Base-by-base conservation (phyloP, 176 grass and related monocot species). In the Stipa capillata region DNA sequence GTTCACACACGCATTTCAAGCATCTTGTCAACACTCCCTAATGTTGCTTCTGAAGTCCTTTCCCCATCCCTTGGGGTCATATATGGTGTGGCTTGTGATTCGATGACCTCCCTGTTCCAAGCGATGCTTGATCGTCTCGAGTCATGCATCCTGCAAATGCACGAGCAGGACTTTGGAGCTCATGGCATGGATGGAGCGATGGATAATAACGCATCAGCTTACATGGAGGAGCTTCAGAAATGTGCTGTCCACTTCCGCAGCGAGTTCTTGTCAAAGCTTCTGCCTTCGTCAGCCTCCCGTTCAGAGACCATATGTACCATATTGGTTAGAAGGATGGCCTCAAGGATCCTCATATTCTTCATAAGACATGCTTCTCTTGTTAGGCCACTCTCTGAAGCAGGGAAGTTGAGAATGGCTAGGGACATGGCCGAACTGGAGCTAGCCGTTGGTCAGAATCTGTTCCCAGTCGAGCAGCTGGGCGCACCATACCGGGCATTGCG, bases 181-280 rank as follows among this genome's bases (percentile, higher is more conserved):
- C 81, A 79, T 29, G 83, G 82, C 29, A 84, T 91, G 83, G 88
- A 91, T 54, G 85, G 74, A 61, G 48, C 47, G 0, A 86, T 92
- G 83, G 95, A 90, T 76, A 95, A 95, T 74, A 95, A 83, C 81
- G 97, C 90, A 61, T 91, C 92, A 16, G 80, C 77, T 89, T 99
- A 96, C 88, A 99, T 99, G 97, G 97, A 99, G 62, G 97, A 95
- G 61, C 85, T 99, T 52, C 97, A 96, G 78, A 99, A 93, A 80
- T 91, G 71, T 75, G 77, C 90, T 37, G 36, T 99, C 75, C 92
- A 91, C 58, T 99, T 96, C 79, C 90, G 92, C 49, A 95, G 52
- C 15, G 97, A 99, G 82, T 99, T 99, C 73, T 59, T 99, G 44
- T 93, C 83, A 10, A 99, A 99, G 84, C 88, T 99, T 43, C 79